Conservation (phyloP, 768 basidiomycete genomes). For the Filobasidium floriforme region DNA sequence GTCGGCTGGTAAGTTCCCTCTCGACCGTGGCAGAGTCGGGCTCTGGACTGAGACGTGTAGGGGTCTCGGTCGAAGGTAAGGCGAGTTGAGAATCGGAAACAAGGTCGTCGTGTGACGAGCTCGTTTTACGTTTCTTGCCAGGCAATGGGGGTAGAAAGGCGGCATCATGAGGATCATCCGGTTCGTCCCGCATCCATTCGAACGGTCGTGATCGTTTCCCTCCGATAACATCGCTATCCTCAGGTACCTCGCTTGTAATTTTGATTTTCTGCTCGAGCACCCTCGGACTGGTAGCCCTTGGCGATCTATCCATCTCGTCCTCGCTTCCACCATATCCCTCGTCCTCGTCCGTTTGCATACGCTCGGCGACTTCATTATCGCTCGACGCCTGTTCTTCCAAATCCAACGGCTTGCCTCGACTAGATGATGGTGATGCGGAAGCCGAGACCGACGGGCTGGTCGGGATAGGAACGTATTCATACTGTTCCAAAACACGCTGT, state of each 20-base stretch:
- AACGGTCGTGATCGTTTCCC: background rate
- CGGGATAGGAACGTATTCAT: background rate
- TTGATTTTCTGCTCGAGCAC: background rate
- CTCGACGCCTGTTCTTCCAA: background rate
- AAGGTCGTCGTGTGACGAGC: background rate
- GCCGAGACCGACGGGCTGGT: background rate
- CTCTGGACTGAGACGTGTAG: background rate
- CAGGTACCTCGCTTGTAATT: background rate
- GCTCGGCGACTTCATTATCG: background rate
- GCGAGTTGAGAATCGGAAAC: background rate
- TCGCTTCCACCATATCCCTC: slow-evolving; percentile 4
- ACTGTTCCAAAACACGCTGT: background rate
- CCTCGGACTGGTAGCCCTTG: background rate
- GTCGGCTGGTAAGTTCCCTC: slow-evolving; percentile 4
- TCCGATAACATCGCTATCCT: background rate
- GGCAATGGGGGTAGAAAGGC: slow-evolving; percentile 11
- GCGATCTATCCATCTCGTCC: background rate
- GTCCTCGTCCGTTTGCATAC: background rate
- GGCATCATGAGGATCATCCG: slow-evolving; percentile 5
- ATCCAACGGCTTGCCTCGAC: background rate
- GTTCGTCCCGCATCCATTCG: background rate
- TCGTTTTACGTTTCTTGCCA: background rate
- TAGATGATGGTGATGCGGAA: background rate
- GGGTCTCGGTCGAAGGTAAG: background rate
- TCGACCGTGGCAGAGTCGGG: background rate